Evolutionary conservation across 352 stramenopile genomes (phyloP), one percentile per base, ranked within the genome.

Genomic region (Globisporangium spiculum): DNA sequence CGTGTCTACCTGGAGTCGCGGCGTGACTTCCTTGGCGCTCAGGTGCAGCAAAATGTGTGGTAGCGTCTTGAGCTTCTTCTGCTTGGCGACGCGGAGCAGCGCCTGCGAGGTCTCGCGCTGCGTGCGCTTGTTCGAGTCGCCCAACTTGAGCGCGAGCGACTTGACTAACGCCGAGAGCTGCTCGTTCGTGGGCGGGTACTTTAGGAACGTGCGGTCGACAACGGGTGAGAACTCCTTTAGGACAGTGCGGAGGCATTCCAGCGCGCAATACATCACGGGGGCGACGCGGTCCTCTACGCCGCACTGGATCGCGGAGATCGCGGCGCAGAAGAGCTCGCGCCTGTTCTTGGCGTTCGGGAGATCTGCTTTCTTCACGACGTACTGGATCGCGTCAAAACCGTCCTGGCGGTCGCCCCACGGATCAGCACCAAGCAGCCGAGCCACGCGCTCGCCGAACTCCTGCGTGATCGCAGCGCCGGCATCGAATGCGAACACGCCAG

Each of bases 111-210:
- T 67, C 71, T 94, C 87, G 59, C 85, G 84, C 66, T 92, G 83
- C 24, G 87, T 94, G 38, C 87, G 81, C 65, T 92, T 92, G 76
- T 94, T 94, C 4, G 83, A 91, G 66, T 94, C 87, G 30, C 84
- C 75, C 4, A 94, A 66, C 62, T 93, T 94, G 27, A 67, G 67
- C 16, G 91, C 75, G 7, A 94, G 65, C 18, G 74, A 74, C 53
- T 78, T 77, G 14, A 83, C 50, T 22, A 94, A 71, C 1, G 66
- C 66, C 14, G 77, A 88, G 41, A 94, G 75, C 34, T 91, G 82
- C 32, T 79, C 77, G 59, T 89, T 88, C 30, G 84, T 69, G n/a
- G 79, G 74, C 30, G 75, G 48, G 22, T 77, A 78, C 61, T 78
- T 75, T 38, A 71, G 62, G 46, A 86, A 87, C 24, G 64, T 70